Percentiles rank a stretch among this genome's conserved stretches.
phyloP scores from a whole-genome alignment of 2,329 filamentous ascomycete species.

The Ophiostoma pallidulum region DNA sequence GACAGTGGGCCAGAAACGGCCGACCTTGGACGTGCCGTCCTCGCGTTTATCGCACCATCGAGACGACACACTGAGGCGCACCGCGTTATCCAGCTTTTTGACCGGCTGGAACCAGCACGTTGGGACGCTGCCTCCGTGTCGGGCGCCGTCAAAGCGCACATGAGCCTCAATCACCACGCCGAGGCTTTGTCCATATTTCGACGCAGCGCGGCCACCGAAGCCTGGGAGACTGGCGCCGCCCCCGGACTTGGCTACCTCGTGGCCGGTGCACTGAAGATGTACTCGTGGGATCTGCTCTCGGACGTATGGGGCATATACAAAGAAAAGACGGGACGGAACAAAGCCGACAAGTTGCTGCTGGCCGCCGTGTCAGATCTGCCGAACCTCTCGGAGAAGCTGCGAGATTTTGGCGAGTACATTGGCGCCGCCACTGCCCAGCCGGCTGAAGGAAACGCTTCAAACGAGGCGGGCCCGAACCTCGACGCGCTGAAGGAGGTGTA shows the following conservation, averaged over 20 bases:
- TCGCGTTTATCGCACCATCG: conserved; percentile 35
- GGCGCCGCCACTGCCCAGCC: not conserved
- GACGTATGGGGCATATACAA: conserved; percentile 29
- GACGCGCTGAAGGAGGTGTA: conserved; percentile 1
- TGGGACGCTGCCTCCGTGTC: conserved; percentile 34
- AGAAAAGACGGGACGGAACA: conserved; percentile 1
- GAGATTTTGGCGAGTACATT: not conserved
- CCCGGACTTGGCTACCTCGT: conserved; percentile 36
- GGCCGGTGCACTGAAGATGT: conserved; percentile 29
- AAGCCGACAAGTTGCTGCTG: conserved; percentile 27
- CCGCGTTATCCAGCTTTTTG: conserved; percentile 37
- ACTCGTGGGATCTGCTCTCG: conserved; percentile 29
- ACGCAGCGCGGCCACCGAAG: conserved; percentile 19
- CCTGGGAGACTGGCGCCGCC: not conserved
- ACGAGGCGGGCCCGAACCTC: not conserved
- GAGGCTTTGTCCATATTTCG: conserved; percentile 33
- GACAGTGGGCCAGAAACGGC: conserved; percentile 21
- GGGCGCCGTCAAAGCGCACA: conserved; percentile 32
- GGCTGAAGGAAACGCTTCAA: not conserved
- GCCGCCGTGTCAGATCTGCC: not conserved
- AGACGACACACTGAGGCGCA: conserved; percentile 33
- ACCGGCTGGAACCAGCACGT: conserved; percentile 24
- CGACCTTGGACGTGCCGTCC: conserved; percentile 24
- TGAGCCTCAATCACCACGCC: conserved; percentile 30
- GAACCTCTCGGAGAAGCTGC: not conserved